phyloP scores from a whole-genome alignment of 257 asterid genomes.

The Lycium barbarum region DNA sequence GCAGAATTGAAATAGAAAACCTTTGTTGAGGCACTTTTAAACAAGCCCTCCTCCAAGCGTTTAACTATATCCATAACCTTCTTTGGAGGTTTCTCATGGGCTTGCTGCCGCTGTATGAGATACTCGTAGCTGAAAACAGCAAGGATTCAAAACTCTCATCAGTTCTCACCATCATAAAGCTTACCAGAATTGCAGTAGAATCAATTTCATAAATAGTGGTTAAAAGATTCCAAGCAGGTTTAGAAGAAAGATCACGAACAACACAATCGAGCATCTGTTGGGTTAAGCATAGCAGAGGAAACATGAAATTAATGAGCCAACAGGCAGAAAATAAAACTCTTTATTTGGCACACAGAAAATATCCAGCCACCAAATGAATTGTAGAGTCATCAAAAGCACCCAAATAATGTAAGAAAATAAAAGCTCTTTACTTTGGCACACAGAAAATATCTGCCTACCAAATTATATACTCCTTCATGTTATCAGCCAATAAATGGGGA shows the following conservation, averaged over 20 bases:
- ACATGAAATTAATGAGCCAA: slow-evolving; percentile 23
- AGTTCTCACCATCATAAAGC: slow-evolving; percentile 24
- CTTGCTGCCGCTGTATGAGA: slow-evolving; percentile 69
- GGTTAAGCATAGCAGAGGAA: slow-evolving; percentile 20
- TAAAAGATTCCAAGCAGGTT: background rate
- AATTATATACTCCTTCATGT: background rate
- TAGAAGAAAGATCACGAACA: slow-evolving; percentile 7
- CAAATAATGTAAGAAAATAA: slow-evolving; percentile 21
- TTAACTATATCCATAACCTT: slow-evolving; percentile 68
- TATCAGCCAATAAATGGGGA: slow-evolving; percentile 4
- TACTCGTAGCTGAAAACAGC: slow-evolving; percentile 60
- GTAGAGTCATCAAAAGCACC: background rate
- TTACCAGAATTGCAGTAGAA: slow-evolving; percentile 8
- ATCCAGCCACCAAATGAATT: slow-evolving; percentile 11
- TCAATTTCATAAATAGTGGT: slow-evolving; percentile 24
- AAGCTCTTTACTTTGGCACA: background rate
- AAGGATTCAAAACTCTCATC: slow-evolving; percentile 34
- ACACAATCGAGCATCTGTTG: slow-evolving; percentile 4
- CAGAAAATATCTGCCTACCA: slow-evolving; percentile 8
- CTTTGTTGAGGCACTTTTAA: slow-evolving; percentile 82
- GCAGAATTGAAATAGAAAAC: slow-evolving; percentile 44
- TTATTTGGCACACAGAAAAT: background rate
- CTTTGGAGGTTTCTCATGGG: slow-evolving; percentile 63
- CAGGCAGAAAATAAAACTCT: slow-evolving; percentile 2
- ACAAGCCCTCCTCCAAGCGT: slow-evolving; percentile 83